A percentile compares a stretch with the other conserved stretches of the same genome.
phyloP scores from a whole-genome alignment of 2,329 filamentous ascomycete species.

The Acarospora socialis region DNA sequence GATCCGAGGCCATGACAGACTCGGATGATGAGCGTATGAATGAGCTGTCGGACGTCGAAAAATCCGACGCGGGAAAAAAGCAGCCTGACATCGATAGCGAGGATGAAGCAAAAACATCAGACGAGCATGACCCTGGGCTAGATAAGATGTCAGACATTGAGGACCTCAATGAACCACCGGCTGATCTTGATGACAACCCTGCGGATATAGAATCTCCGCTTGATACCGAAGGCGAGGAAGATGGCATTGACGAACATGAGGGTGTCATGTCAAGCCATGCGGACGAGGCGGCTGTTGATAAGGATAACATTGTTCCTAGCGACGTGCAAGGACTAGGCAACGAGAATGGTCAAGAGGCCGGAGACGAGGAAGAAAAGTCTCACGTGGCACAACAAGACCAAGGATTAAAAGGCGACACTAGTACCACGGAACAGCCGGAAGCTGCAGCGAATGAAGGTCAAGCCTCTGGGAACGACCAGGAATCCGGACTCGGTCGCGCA shows the following conservation, averaged over 20 bases:
- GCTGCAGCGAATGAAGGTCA: constrained; percentile 6
- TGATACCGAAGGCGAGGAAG: constrained; percentile 7
- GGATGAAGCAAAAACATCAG: constrained; percentile 13
- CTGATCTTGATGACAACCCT: constrained; percentile 13
- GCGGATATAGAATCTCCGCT: constrained; percentile 7
- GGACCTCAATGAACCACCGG: no score
- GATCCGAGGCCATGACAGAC: constrained; percentile 36
- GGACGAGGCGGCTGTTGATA: constrained; percentile 5
- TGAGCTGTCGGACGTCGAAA: constrained; percentile 37
- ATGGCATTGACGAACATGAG: constrained; percentile 1
- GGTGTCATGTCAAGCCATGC: constrained; percentile 1
- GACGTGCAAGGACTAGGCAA: constrained; percentile 6
- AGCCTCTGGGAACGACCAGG: constrained; percentile 17
- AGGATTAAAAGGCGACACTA: not conserved
- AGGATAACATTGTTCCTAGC: constrained; percentile 5
- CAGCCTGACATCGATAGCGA: constrained; percentile 18
- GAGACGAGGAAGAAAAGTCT: constrained; percentile 1
- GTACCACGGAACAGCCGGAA: constrained; percentile 2
- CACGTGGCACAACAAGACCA: constrained; percentile 5
- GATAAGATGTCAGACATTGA: constrained; percentile 1
- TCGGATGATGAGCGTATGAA: constrained; percentile 43
- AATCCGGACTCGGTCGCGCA: constrained; percentile 22
- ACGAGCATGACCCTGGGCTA: not conserved
- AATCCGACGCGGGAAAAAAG: constrained; percentile 13
- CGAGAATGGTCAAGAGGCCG: not conserved